phyloP scores from a whole-genome alignment of 2,329 filamentous ascomycete genomes.

The Colletotrichum salicis region DNA sequence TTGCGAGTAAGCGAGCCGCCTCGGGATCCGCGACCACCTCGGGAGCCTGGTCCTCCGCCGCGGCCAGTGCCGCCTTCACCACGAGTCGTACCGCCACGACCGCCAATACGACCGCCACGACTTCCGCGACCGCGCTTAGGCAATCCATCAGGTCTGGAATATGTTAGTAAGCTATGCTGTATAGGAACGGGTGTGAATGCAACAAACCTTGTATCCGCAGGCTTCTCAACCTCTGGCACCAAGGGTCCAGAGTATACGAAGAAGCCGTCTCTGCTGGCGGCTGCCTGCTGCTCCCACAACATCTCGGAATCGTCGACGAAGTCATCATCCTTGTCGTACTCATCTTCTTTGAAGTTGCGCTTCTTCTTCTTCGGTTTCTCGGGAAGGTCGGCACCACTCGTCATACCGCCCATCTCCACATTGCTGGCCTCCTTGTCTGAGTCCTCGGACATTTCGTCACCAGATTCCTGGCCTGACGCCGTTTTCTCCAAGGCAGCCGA shows the following conservation, averaged over 20 bases:
- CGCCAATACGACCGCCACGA: slow-evolving; percentile 60
- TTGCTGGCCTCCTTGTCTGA: slow-evolving; percentile 84
- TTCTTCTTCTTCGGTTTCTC: slow-evolving; percentile 79
- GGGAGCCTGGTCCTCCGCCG: slow-evolving; percentile 72
- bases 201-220: slow-evolving; percentile 60
- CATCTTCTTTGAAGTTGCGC: slow-evolving; percentile 82
- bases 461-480: slow-evolving; percentile 74
- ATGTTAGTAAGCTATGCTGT: slow-evolving; percentile 47
- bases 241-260: slow-evolving; percentile 97
- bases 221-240: slow-evolving; percentile 86
- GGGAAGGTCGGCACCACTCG: slow-evolving; percentile 69
- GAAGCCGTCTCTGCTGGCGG: slow-evolving; percentile 94
- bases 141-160: slow-evolving; percentile 71
- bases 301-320: slow-evolving; percentile 95
- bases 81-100: slow-evolving; percentile 73
- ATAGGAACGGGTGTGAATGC: background rate
- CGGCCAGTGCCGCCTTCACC: slow-evolving; percentile 55
- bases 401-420: slow-evolving; percentile 80
- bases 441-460: slow-evolving; percentile 87
- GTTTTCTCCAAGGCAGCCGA: slow-evolving; percentile 85
- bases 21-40: slow-evolving; percentile 76
- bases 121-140: slow-evolving; percentile 70
- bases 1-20: slow-evolving; percentile 81
- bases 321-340: slow-evolving; percentile 84
- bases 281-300: slow-evolving; percentile 94